A percentile compares a stretch with the other conserved stretches of the same genome.
Evolutionary conservation across 345 rosid species (phyloP).

Genomic region (Gossypioides kirkii): DNA sequence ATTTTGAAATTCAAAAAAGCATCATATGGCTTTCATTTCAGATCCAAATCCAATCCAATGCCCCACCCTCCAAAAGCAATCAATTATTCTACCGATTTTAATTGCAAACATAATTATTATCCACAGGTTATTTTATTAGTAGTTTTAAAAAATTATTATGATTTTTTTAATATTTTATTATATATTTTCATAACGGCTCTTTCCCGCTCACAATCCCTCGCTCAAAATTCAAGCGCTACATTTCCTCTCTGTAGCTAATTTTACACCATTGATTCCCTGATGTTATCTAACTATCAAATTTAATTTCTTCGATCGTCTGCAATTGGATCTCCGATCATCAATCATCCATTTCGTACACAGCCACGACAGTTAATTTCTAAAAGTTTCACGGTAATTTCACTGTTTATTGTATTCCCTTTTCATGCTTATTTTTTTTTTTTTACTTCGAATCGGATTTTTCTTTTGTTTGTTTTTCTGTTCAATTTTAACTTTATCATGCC

Average conservation of each 20-base stretch:
- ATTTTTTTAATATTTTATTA: too few species aligned
- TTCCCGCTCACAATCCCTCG: constrained; percentile 12
- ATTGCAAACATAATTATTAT: too few species aligned
- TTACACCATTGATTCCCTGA: not conserved
- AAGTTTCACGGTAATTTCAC: constrained; percentile 1
- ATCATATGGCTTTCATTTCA: not conserved
- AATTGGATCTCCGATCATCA: constrained; percentile 12
- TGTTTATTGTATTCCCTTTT: not conserved
- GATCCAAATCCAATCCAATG: too few species aligned
- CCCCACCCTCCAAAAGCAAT: not conserved
- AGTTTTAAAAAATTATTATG: too few species aligned
- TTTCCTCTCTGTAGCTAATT: not conserved
- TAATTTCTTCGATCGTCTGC: not conserved
- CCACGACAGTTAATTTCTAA: not conserved
- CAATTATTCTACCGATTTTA: too few species aligned
- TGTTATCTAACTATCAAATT: not conserved
- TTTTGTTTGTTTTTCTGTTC: not conserved
- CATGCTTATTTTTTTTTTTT: not conserved
- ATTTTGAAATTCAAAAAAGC: not conserved
- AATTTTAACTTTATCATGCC: not conserved
- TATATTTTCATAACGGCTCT: constrained; percentile 24
- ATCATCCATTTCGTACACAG: constrained; percentile 1
- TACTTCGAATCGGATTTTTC: constrained; percentile 1
- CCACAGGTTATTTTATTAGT: too few species aligned
- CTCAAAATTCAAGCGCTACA: constrained; percentile 34